phyloP scores from a whole-genome alignment of 805 yeast species.

The Hanseniaspora occidentalis region DNA sequence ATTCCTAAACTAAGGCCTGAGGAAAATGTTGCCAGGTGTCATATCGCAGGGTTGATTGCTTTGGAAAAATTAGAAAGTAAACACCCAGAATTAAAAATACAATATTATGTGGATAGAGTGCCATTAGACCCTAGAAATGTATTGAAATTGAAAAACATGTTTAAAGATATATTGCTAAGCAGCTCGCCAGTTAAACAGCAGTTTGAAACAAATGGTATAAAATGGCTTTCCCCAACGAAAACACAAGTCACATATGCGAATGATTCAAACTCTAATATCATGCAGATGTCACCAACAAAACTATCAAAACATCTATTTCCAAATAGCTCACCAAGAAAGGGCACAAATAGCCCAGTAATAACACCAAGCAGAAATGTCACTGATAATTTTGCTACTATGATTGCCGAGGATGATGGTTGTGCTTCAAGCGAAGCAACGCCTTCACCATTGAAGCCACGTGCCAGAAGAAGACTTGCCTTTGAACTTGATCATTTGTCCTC shows the following conservation, averaged over 20 bases:
- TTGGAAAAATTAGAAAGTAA: conserved; percentile 34
- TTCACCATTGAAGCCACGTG: conserved; percentile 12
- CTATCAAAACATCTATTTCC: conserved; percentile 17
- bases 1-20: conserved; percentile 35
- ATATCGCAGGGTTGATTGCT: conserved; percentile 54
- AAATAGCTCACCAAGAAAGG: conserved; percentile 7
- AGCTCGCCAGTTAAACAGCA: conserved; percentile 20
- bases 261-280: background rate
- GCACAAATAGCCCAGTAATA: conserved; percentile 12
- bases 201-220: background rate
- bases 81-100: conserved; percentile 29
- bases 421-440: conserved; percentile 15
- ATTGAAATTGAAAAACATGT: conserved; percentile 31
- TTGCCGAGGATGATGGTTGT: too few species aligned
- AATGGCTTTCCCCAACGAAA: conserved; percentile 1
- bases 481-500: conserved; percentile 14
- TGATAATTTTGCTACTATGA: too few species aligned
- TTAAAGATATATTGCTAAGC: conserved; percentile 29
- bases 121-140: conserved; percentile 42
- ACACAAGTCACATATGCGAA: background rate
- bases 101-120: conserved; percentile 37
- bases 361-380: too few species aligned
- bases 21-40: conserved; percentile 54
- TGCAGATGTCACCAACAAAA: conserved; percentile 16
- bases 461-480: conserved; percentile 23